Evolutionary conservation across 2,329 filamentous ascomycete genomes (phyloP).

Genomic region (Magnaporthiopsis incrustans): DNA sequence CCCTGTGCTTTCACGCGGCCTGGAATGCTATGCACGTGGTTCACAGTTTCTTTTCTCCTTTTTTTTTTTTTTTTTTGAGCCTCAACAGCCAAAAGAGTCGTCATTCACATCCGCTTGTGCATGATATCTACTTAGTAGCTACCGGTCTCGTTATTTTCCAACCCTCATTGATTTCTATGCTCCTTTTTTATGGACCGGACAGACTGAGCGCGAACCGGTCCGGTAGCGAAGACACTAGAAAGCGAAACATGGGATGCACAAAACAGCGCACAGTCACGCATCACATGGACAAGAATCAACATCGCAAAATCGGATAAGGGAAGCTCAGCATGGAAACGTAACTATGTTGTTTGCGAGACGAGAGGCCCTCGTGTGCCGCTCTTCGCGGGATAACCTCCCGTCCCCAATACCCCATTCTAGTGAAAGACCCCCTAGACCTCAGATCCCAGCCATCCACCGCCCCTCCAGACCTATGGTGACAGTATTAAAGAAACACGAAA

Average conservation of each 20-base stretch:
- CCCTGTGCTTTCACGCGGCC: background rate
- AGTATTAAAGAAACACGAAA: background rate
- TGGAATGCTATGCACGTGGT: too few relatives aligned
- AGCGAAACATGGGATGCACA: too few relatives aligned
- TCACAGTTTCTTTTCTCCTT: background rate
- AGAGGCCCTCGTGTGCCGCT: background rate
- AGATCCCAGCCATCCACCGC: background rate
- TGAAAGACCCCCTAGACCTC: background rate
- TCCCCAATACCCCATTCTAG: background rate
- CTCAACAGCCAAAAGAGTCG: background rate
- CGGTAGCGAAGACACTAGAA: too few relatives aligned
- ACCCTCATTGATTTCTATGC: too few relatives aligned
- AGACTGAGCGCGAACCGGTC: too few relatives aligned
- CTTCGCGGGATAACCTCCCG: background rate
- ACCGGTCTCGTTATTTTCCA: too few relatives aligned
- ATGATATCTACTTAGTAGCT: too few relatives aligned
- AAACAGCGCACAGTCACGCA: too few relatives aligned
- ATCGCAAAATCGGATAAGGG: background rate
- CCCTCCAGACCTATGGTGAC: background rate
- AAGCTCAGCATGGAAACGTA: background rate
- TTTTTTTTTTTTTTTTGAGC: background rate
- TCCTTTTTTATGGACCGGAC: too few relatives aligned
- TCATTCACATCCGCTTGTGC: too few relatives aligned
- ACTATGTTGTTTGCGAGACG: background rate
- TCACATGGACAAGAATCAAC: background rate